Conservation (phyloP, 257 asterid genomes). For the Rauvolfia tetraphylla region DNA sequence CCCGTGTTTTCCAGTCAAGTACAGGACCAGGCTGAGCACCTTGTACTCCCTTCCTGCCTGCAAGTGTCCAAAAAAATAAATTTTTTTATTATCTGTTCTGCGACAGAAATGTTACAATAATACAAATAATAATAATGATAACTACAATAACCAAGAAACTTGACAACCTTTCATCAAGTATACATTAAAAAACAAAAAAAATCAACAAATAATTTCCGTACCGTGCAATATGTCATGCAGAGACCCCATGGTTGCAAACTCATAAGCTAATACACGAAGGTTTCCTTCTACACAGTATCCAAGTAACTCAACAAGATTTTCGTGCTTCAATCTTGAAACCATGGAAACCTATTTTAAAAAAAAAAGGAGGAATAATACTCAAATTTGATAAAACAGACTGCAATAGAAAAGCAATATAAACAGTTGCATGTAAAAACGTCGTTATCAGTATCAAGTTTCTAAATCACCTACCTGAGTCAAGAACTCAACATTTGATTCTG, state of each 20-base stretch:
- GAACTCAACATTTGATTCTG: slow-evolving; percentile 80
- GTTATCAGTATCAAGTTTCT: neutral
- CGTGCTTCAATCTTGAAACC: slow-evolving; percentile 92
- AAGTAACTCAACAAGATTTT: slow-evolving; percentile 80
- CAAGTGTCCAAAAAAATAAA: neutral
- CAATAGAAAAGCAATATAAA: slow-evolving; percentile 4
- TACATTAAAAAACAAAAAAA: slow-evolving; percentile 7
- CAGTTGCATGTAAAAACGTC: neutral
- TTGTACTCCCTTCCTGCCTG: slow-evolving; percentile 98
- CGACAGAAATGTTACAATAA: neutral
- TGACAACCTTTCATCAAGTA: neutral
- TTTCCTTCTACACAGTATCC: slow-evolving; percentile 96
- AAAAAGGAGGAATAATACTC: slow-evolving; percentile 15
- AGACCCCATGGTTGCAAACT: slow-evolving; percentile 98
- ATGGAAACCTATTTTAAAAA: slow-evolving; percentile 59
- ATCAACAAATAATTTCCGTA: slow-evolving; percentile 27
- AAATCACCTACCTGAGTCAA: slow-evolving; percentile 62
- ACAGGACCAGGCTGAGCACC: slow-evolving; percentile 99
- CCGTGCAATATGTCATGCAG: slow-evolving; percentile 95
- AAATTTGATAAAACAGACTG: slow-evolving; percentile 8
- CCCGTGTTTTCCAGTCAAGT: slow-evolving; percentile 97
- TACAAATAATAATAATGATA: neutral
- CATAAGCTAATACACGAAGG: slow-evolving; percentile 87
- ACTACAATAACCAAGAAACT: neutral
- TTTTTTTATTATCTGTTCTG: neutral